Conservation (phyloP, 1,139 yeast genomes). For the Candida mesenterica region DNA sequence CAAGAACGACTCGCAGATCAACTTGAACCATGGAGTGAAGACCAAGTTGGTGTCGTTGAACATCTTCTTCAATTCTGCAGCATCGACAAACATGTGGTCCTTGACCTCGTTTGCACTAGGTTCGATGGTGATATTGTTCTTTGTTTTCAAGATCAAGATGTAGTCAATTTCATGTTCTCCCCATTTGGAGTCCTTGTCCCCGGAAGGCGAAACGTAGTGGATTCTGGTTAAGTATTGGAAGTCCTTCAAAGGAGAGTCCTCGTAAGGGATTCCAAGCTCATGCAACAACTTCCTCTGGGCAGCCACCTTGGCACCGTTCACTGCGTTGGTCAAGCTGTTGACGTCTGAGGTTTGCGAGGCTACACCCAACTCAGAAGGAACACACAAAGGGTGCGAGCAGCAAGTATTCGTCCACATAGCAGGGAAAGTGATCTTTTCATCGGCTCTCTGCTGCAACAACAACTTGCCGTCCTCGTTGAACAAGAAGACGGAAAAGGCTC, state of each 20-base stretch:
- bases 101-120: slow-evolving; percentile 82
- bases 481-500: slow-evolving; percentile 93
- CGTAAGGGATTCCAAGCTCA: slow-evolving; percentile 79
- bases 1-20: slow-evolving; percentile 86
- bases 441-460: slow-evolving; percentile 90
- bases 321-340: slow-evolving; percentile 46
- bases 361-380: slow-evolving; percentile 73
- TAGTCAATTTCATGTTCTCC: slow-evolving; percentile 98
- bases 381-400: slow-evolving; percentile 94
- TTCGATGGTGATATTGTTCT: slow-evolving; percentile 48
- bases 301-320: slow-evolving; percentile 80
- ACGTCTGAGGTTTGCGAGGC: slow-evolving; percentile 24
- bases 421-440: slow-evolving; percentile 94
- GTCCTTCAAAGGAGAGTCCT: slow-evolving; percentile 60
- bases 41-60: slow-evolving; percentile 59
- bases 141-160: slow-evolving; percentile 72
- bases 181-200: slow-evolving; percentile 71
- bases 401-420: slow-evolving; percentile 98
- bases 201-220: slow-evolving; percentile 86
- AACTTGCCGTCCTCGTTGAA: slow-evolving; percentile 77
- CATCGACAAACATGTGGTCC: slow-evolving; percentile 73
- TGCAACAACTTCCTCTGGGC: slow-evolving; percentile 91
- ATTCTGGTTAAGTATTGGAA: slow-evolving; percentile 89
- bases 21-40: slow-evolving; percentile 97
- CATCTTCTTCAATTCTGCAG: slow-evolving; percentile 68